A percentile compares a stretch with the other conserved stretches of the same genome.
These are phyloP conservation scores for Flaveria floridana DNA, from an alignment of 140 eudicot species.

Conservation along the genomic window DNA sequence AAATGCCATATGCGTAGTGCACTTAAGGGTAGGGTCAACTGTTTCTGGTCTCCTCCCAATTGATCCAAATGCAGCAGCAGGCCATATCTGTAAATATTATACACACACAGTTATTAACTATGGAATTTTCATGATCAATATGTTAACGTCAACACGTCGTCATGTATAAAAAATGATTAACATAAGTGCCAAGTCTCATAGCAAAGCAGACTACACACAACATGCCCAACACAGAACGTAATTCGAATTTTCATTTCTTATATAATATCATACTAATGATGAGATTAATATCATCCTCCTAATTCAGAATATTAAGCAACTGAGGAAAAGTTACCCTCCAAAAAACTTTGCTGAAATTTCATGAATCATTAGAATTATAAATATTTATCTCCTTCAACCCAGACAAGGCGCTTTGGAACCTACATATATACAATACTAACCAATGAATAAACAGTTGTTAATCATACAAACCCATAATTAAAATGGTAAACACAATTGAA, in stretches of 20 bases:
- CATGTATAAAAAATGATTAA: background rate
- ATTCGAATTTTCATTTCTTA: too few species aligned
- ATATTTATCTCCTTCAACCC: slow-evolving; percentile 71
- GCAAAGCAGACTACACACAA: background rate
- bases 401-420: slow-evolving; percentile 78
- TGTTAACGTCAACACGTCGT: background rate
- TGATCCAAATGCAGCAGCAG: slow-evolving; percentile 43
- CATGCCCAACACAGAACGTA: background rate
- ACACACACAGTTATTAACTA: background rate
- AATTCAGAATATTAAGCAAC: background rate
- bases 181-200: background rate
- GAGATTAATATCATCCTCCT: background rate
- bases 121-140: background rate
- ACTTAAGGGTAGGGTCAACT: slow-evolving; percentile 30
- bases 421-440: slow-evolving; percentile 19
- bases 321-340: slow-evolving; percentile 42
- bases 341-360: slow-evolving; percentile 36
- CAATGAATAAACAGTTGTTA: background rate
- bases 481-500: background rate
- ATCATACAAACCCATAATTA: slow-evolving; percentile 3
- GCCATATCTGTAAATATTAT: slow-evolving; percentile 47
- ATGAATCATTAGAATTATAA: slow-evolving; percentile 30
- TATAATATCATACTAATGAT: background rate
- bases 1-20: background rate
- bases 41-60: slow-evolving; percentile 32